Conservation (phyloP, 768 basidiomycete genomes). For the Lactifluus subvellereus region DNA sequence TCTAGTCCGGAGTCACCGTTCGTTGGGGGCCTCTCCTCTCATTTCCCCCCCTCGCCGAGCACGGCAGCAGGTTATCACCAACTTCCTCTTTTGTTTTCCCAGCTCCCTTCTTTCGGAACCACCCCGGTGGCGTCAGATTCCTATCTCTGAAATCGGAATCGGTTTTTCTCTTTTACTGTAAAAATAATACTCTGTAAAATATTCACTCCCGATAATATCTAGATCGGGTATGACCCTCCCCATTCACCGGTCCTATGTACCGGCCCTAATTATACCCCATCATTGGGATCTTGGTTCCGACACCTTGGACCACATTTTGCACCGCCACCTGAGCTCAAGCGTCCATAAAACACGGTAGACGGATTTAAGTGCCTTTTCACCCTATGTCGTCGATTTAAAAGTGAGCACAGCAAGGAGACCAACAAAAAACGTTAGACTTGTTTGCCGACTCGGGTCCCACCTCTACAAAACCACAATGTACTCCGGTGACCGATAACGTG, state of each 20-base stretch:
- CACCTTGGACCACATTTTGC: slow-evolving; percentile 21
- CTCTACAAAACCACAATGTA: slow-evolving; percentile 55
- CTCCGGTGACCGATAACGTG: slow-evolving; percentile 56
- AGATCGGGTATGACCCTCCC: slow-evolving; percentile 2
- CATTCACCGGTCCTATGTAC: neutral
- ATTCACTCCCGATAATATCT: neutral
- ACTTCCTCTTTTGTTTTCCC: neutral
- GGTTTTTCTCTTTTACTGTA: neutral
- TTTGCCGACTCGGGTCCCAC: slow-evolving; percentile 1
- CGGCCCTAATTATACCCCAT: slow-evolving; percentile 21
- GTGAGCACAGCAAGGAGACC: neutral
- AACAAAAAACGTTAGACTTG: neutral
- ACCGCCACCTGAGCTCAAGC: slow-evolving; percentile 11
- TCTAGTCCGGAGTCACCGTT: neutral
- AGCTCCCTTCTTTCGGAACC: neutral
- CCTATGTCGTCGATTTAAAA: no score
- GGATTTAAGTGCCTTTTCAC: no score
- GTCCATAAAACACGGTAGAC: neutral
- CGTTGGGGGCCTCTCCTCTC: no score
- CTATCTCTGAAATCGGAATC: neutral
- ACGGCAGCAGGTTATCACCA: neutral
- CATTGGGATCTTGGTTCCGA: slow-evolving; percentile 21
- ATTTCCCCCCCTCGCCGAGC: neutral
- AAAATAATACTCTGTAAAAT: neutral
- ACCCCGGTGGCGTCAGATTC: neutral